Evolutionary conservation across 352 stramenopile genomes (phyloP), one percentile per base, ranked within the genome.

Genomic region (Phytopythium cucurbitacearum): DNA sequence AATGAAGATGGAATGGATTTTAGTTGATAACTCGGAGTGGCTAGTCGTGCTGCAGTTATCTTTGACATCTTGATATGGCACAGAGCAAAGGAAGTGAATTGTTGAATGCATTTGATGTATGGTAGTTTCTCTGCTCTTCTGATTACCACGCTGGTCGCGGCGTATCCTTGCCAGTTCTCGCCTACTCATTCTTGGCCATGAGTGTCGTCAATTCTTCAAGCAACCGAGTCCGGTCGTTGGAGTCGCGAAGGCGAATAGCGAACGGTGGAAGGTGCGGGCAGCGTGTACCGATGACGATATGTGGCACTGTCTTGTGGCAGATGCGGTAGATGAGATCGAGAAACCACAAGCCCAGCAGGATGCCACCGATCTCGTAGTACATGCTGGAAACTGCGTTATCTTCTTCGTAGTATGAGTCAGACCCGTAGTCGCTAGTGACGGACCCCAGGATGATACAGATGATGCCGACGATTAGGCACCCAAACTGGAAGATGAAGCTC

Each of bases 211-310:
- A 9, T 21, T 56, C 41, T 11, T 62, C 48, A 3, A 62, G 36
- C 15, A 62, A 41, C 21, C 36, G 16, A 12, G 39, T 21, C 16
- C 56, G 21, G 21, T 48, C 36, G n/a, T 40, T 35, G 3, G 38
- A 13, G 34, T 41, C 52, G 21, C 3, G 13, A 33, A 60, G 52
- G 21, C 37, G 43, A 36, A 65, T 65, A 39, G 16, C 16, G n/a
- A 65, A 60, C 15, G 53, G 38, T 7, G 51, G 42, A 4, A 57
- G 12, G 16, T 60, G 52, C 5, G 58, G 33, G 33, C 58, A 60
- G 16, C 51, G 58, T 11, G 52, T 60, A 15, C 39, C 46, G 32
- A 65, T 56, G 51, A 59, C 44, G 34, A 60, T 38, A 15, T 60
- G 33, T 3, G 45, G 51, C 34, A 48, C 33, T 5, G 28, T 53